Percentiles rank a stretch among this genome's conserved stretches.
Evolutionary conservation across 129 eudicot species (phyloP).

Genomic region (Saussurea involucrata): DNA sequence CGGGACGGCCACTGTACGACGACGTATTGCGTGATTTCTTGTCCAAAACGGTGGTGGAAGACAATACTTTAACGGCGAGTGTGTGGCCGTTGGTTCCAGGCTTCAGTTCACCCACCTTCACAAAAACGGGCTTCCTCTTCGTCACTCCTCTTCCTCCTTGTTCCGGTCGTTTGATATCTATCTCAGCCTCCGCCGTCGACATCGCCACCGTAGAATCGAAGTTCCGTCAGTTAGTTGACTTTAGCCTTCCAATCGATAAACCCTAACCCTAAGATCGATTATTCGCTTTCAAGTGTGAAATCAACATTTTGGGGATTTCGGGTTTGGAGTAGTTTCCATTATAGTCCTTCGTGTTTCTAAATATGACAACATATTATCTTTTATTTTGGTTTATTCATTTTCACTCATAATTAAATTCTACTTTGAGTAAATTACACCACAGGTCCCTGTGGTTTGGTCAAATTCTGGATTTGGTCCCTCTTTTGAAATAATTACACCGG

Average conservation of each 20-base stretch:
- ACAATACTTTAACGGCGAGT: conserved; percentile 54
- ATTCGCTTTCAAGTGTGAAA: background rate
- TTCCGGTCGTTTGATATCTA: conserved; percentile 17
- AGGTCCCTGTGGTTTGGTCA: too few relatives aligned
- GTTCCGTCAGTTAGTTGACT: background rate
- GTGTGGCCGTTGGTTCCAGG: conserved; percentile 80
- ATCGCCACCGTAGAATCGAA: background rate
- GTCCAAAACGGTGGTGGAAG: conserved; percentile 46
- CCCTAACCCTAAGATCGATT: background rate
- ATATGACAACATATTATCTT: background rate
- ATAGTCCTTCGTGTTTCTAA: background rate
- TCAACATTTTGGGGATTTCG: conserved; percentile 3
- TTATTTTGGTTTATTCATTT: background rate
- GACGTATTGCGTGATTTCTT: conserved; percentile 49
- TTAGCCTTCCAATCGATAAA: background rate
- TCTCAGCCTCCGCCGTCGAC: conserved; percentile 7
- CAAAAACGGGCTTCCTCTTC: conserved; percentile 63
- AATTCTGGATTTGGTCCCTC: too few relatives aligned
- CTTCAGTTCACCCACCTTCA: conserved; percentile 53
- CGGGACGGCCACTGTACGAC: conserved; percentile 21
- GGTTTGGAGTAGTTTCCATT: background rate
- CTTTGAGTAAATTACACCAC: too few relatives aligned
- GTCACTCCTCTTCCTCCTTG: conserved; percentile 13
- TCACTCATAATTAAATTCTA: background rate
- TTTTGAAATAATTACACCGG: too few relatives aligned